Conservation (phyloP, 495 filamentous ascomycete species). For the Extremus antarcticus region DNA sequence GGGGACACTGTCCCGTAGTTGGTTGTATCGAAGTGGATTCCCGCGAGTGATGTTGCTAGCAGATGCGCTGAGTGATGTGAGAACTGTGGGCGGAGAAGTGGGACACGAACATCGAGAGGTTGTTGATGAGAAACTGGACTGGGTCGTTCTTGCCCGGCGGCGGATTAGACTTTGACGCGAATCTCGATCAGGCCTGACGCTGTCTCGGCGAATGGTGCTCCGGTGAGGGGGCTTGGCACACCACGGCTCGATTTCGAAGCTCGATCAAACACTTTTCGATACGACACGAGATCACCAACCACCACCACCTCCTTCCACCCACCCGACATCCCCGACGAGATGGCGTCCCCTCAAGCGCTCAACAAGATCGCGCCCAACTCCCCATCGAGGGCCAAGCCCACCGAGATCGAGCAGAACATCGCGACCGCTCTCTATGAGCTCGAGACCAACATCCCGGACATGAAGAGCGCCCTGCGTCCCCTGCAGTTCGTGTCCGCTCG, state of each 20-base stretch:
- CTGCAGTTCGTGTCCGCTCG: slow-evolving; percentile 95
- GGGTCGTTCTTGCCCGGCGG: too few species aligned
- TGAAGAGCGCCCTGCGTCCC: slow-evolving; percentile 83
- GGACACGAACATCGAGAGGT: too few species aligned
- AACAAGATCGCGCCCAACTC: slow-evolving; percentile 98
- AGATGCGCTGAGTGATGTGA: neutral
- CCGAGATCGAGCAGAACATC: slow-evolving; percentile 89
- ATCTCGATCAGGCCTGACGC: too few species aligned
- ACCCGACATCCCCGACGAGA: slow-evolving; percentile 22
- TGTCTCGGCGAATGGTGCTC: too few species aligned
- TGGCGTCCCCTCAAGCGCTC: slow-evolving; percentile 50
- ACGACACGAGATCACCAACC: too few species aligned
- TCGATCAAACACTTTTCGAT: too few species aligned
- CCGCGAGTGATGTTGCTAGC: neutral
- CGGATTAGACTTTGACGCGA: too few species aligned
- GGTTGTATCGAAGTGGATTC: neutral
- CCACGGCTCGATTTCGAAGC: too few species aligned
- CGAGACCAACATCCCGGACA: slow-evolving; percentile 93
- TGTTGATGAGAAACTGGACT: too few species aligned
- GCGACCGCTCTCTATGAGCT: slow-evolving; percentile 93
- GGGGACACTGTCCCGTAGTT: too few species aligned
- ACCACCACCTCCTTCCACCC: neutral
- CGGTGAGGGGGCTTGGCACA: too few species aligned
- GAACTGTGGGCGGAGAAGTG: neutral
- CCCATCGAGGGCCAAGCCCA: slow-evolving; percentile 83